A percentile compares a stretch with the other conserved stretches of the same genome.
Evolutionary conservation across 1,284 basidiomycete species (phyloP).

Genomic region (Cryptococcus depauperatus): DNA sequence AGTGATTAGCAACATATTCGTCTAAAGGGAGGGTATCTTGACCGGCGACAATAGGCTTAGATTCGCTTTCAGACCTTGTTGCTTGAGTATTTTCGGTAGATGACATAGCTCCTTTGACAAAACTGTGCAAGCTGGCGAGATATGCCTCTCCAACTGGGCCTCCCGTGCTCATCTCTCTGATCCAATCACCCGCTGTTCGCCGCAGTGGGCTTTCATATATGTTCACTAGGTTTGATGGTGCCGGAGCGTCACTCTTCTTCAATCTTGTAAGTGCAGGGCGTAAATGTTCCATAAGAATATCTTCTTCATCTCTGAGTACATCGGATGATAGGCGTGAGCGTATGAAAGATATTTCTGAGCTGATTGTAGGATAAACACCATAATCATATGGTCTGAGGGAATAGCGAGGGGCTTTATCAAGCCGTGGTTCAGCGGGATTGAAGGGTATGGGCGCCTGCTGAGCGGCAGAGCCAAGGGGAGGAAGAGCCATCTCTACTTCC

Average conservation of each 20-base stretch:
- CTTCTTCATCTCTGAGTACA: slow-evolving; percentile 16
- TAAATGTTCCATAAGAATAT: slow-evolving; percentile 26
- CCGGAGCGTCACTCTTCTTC: not conserved
- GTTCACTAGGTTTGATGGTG: slow-evolving; percentile 21
- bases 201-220: slow-evolving; percentile 23
- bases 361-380: slow-evolving; percentile 31
- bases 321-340: slow-evolving; percentile 6
- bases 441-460: slow-evolving; percentile 16
- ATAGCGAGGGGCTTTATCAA: slow-evolving; percentile 18
- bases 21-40: slow-evolving; percentile 16
- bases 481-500: slow-evolving; percentile 23
- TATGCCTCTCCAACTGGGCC: slow-evolving; percentile 39
- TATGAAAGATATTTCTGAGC: slow-evolving; percentile 18
- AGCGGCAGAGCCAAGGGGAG: slow-evolving; percentile 9
- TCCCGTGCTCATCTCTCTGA: slow-evolving; percentile 27
- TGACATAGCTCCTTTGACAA: slow-evolving; percentile 36
- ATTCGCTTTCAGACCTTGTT: no score
- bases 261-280: slow-evolving; percentile 11
- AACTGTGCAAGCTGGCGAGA: slow-evolving; percentile 27
- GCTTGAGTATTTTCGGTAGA: no score
- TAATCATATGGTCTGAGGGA: slow-evolving; percentile 22
- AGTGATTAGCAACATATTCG: slow-evolving; percentile 24
- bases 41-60: no score
- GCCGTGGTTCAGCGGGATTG: slow-evolving; percentile 13
- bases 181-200: slow-evolving; percentile 18